Conservation (phyloP, 306 rosid genomes). For the Malus domestica region DNA sequence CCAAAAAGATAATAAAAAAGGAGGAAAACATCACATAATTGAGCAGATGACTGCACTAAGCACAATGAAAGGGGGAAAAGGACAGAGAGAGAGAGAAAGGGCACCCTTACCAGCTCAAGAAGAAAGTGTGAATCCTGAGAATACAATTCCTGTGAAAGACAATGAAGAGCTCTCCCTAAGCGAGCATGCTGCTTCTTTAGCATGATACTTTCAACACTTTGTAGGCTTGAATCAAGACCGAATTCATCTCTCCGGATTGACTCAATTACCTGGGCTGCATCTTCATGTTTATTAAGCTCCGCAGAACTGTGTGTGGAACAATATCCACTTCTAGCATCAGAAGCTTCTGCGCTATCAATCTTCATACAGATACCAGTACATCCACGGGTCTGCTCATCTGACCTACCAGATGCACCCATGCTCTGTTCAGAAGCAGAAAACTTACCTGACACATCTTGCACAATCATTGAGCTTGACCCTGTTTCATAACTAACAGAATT, state of each 20-base stretch:
- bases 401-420: conserved; percentile 14
- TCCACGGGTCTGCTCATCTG: conserved; percentile 17
- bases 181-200: conserved; percentile 95
- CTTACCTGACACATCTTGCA: conserved; percentile 23
- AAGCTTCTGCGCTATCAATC: conserved; percentile 22
- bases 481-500: conserved; percentile 25
- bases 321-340: conserved; percentile 21
- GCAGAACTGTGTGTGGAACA: conserved; percentile 16
- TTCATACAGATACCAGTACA: conserved; percentile 13
- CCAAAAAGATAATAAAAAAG: neutral
- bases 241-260: conserved; percentile 89
- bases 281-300: conserved; percentile 33
- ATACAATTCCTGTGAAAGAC: conserved; percentile 94
- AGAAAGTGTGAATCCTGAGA: conserved; percentile 97
- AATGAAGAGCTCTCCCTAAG: conserved; percentile 94
- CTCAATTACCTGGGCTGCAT: conserved; percentile 60
- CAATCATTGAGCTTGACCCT: conserved; percentile 16
- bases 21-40: neutral
- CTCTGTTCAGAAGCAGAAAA: conserved; percentile 32
- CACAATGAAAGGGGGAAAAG: neutral
- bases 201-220: conserved; percentile 54
- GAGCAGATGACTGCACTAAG: neutral
- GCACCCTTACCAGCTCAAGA: conserved; percentile 77
- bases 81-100: no score
- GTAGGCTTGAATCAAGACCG: conserved; percentile 74